Percentiles rank a stretch among this genome's conserved stretches.
Conservation (phyloP, 768 basidiomycete species). For the Strobilomyces dryophilus region DNA sequence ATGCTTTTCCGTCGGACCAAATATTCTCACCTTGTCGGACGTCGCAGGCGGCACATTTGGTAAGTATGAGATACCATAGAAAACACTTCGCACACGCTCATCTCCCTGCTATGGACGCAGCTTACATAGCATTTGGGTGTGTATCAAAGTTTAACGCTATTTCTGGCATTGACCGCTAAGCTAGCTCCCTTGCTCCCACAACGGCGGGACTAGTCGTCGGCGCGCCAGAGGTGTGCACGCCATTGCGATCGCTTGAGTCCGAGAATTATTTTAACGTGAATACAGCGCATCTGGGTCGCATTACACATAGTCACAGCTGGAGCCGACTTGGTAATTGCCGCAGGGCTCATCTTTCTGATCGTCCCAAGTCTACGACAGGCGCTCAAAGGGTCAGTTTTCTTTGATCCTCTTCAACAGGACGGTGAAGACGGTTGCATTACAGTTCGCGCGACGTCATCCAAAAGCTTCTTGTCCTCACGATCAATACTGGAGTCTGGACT, state of each 20-base stretch:
- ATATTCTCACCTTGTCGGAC: background rate
- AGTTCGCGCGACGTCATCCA: slow-evolving; percentile 6
- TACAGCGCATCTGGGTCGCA: background rate
- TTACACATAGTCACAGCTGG: background rate
- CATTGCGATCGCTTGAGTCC: background rate
- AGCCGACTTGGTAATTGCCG: slow-evolving; percentile 3
- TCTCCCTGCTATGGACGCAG: background rate
- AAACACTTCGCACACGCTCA: background rate
- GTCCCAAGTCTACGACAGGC: background rate
- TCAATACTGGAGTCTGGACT: too few species aligned
- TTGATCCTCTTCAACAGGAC: background rate
- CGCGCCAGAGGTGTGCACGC: background rate
- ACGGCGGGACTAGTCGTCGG: background rate
- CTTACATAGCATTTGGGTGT: too few species aligned
- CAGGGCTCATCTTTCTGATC: background rate
- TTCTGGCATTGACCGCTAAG: background rate
- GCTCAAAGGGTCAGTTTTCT: background rate
- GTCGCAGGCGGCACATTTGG: slow-evolving; percentile 1
- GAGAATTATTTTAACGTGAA: too few species aligned
- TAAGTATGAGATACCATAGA: background rate
- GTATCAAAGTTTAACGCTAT: too few species aligned
- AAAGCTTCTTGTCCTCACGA: slow-evolving; percentile 4
- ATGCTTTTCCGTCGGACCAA: background rate
- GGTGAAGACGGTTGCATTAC: too few species aligned
- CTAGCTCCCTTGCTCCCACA: slow-evolving; percentile 4